Evolutionary conservation across 257 asterid species (phyloP).

Genomic region (Galeopsis tetrahit): DNA sequence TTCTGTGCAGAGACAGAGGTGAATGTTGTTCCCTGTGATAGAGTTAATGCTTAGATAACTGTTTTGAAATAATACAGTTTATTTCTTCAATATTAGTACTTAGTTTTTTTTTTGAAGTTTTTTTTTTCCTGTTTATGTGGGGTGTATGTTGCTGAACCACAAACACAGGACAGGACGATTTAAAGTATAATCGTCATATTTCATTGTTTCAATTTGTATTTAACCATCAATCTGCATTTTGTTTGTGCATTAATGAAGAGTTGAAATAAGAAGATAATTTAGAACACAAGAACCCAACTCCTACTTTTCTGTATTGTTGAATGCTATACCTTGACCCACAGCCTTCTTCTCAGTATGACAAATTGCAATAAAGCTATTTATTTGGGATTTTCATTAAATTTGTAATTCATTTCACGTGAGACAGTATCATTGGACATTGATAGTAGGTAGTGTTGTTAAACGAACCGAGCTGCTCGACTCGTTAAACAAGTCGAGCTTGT

Average conservation of each 20-base stretch:
- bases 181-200: background rate
- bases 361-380: background rate
- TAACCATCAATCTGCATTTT: background rate
- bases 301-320: background rate
- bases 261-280: background rate
- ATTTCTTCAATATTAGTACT: conserved; percentile 8
- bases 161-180: background rate
- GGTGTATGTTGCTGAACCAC: background rate
- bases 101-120: background rate
- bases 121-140: background rate
- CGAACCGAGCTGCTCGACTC: too few species aligned
- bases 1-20: conserved; percentile 28
- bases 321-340: too few species aligned
- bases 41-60: conserved; percentile 13
- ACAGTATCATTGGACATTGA: too few species aligned
- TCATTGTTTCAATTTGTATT: background rate
- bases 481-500: too few species aligned
- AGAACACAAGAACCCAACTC: background rate
- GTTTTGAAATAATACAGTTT: conserved; percentile 9
- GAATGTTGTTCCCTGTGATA: background rate
- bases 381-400: background rate
- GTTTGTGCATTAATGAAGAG: background rate
- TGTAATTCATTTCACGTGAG: background rate
- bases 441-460: too few species aligned
- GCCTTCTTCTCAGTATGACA: background rate